These are phyloP conservation scores for Penicillium digitatum DNA, from an alignment of 2,329 filamentous ascomycete species.

Conservation along the genomic window DNA sequence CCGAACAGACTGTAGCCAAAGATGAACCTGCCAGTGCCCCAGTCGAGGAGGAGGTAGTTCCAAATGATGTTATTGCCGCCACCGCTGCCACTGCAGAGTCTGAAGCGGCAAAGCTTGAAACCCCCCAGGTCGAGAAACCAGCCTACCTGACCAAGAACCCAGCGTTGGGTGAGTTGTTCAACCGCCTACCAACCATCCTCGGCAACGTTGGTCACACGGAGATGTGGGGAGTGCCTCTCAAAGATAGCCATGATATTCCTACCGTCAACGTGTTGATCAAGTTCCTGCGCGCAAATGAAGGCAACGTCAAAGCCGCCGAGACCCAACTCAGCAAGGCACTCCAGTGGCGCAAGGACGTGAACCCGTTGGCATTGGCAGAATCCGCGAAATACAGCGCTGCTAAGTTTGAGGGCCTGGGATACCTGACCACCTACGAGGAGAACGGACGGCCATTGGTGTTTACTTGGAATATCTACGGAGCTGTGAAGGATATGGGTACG, in stretches of 20 bases:
- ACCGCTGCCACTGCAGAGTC: slow-evolving; percentile 8
- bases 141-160: slow-evolving; percentile 37
- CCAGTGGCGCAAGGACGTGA: slow-evolving; percentile 73
- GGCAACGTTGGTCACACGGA: slow-evolving; percentile 61
- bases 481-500: slow-evolving; percentile 71
- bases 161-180: slow-evolving; percentile 55
- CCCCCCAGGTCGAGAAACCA: slow-evolving; percentile 29
- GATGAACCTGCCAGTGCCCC: slow-evolving; percentile 2
- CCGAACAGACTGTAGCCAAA: not conserved
- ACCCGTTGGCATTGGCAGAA: slow-evolving; percentile 64
- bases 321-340: slow-evolving; percentile 75
- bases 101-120: slow-evolving; percentile 17
- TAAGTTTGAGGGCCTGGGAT: slow-evolving; percentile 77
- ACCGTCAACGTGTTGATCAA: slow-evolving; percentile 86
- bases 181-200: slow-evolving; percentile 56
- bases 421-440: slow-evolving; percentile 66
- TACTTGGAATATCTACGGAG: slow-evolving; percentile 92
- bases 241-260: slow-evolving; percentile 56
- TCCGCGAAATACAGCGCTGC: slow-evolving; percentile 59
- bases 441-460: slow-evolving; percentile 58
- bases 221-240: slow-evolving; percentile 80
- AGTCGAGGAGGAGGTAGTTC: not conserved
- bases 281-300: slow-evolving; percentile 85
- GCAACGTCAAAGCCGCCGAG: slow-evolving; percentile 67
- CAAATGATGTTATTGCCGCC: slow-evolving; percentile 1